Base-by-base conservation (phyloP, 202 grass and related monocot genomes). In the Musa balbisiana region DNA sequence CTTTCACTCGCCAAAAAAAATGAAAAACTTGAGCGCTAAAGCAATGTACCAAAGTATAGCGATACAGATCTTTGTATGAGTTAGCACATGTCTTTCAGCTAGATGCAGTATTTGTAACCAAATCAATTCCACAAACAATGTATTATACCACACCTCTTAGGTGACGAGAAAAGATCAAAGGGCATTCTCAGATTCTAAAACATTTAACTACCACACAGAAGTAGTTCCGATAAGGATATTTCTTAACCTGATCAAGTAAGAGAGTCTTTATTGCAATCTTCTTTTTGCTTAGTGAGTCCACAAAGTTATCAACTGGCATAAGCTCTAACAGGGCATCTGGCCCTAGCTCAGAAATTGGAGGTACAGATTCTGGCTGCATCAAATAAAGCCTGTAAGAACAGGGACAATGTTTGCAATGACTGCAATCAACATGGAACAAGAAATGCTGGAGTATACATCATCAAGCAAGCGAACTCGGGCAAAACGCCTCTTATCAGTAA, bases 401-500 rank as follows among this genome's bases (percentile, higher is more conserved):
- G 3, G 26, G 10, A 60, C 0, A 27, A 29, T 82, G 49, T 10
- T 74, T 71, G 3, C n/a, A 14, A 62, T 51, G n/a, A 83, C 43
- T 80, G 29, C 56, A 3, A 81, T 2, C 27, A 0, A 73, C 26
- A 69, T 24, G 67, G 17, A 17, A 54, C 13, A 60, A 67, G 65
- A 81, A 20, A 55, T 13, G 79, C 74, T 63, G 9, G 23, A 73
- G 6, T 74, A 25, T 84, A 91, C 90, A 89, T 98, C 81, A 33
- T 93, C 85, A 84, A 91, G 84, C 53, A 93, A 91, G 67, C 90
- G 84, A 81, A 98, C 87, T 86, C 79, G 84, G 67, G 86, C 94
- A 87, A 98, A 93, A 15, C 90, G 90, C 62, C 90, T 89, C 82
- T 93, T 97, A 87, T 97, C 94, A 62, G 90, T 97, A 84, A 97